A percentile compares a stretch with the other conserved stretches of the same genome.
These are phyloP conservation scores for Macrophomina pseudophaseolina DNA, from an alignment of 2,329 filamentous ascomycete genomes.

Conservation along the genomic window DNA sequence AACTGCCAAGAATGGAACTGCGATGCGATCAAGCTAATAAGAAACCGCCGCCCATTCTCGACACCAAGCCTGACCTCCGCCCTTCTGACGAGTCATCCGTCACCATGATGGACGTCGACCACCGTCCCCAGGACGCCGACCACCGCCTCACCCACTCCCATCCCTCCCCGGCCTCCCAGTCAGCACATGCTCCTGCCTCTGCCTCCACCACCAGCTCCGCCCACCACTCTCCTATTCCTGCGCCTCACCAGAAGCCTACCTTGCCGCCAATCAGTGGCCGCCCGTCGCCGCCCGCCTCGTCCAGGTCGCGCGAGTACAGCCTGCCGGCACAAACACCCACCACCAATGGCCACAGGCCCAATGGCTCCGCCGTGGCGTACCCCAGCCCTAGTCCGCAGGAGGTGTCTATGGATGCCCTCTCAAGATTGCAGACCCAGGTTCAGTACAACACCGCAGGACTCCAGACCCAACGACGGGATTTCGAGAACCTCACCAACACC, in stretches of 20 bases:
- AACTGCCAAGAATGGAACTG: slow-evolving; percentile 46
- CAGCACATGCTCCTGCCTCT: slow-evolving; percentile 30
- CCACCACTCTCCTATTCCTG: slow-evolving; percentile 29
- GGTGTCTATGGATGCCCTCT: slow-evolving; percentile 47
- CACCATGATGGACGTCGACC: slow-evolving; percentile 35
- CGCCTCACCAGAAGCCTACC: slow-evolving; percentile 20
- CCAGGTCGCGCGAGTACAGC: slow-evolving; percentile 33
- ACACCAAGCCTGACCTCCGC: slow-evolving; percentile 17
- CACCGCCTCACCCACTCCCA: slow-evolving; percentile 31
- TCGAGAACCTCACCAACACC: slow-evolving; percentile 48
- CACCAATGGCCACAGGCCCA: slow-evolving; percentile 31
- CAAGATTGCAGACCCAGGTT: slow-evolving; percentile 55
- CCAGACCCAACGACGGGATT: slow-evolving; percentile 40
- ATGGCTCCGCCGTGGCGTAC: slow-evolving; percentile 32
- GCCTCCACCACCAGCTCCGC: slow-evolving; percentile 30
- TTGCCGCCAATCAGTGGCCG: slow-evolving; percentile 25
- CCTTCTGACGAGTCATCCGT: slow-evolving; percentile 20
- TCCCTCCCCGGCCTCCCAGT: slow-evolving; percentile 27
- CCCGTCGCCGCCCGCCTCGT: slow-evolving; percentile 29
- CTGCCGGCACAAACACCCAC: slow-evolving; percentile 27
- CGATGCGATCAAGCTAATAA: slow-evolving; percentile 38
- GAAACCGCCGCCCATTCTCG: slow-evolving; percentile 30
- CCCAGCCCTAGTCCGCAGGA: slow-evolving; percentile 39
- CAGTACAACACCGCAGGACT: slow-evolving; percentile 50
- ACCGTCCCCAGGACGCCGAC: slow-evolving; percentile 29